Conservation (phyloP, 192 early-diverging fungal genomes). For the Coemansia sp. region DNA sequence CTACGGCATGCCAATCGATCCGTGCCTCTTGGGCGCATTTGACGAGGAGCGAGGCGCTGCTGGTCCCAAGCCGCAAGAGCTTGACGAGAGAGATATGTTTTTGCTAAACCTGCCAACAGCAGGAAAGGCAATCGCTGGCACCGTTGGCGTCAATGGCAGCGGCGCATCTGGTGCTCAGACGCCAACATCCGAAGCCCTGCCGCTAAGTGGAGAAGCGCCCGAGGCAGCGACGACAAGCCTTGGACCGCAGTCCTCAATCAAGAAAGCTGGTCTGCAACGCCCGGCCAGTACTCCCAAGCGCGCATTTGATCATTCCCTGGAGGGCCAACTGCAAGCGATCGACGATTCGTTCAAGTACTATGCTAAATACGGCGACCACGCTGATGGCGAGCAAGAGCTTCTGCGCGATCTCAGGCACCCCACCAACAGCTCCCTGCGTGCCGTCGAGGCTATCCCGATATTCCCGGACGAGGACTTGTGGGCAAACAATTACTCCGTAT, state of each 20-base stretch:
- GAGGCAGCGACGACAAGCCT: not conserved
- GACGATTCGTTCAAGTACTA: conserved; percentile 47
- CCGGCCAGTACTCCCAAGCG: conserved; percentile 18
- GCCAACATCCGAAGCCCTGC: not conserved
- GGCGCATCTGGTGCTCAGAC: conserved; percentile 2
- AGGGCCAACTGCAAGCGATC: conserved; percentile 51
- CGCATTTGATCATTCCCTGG: conserved; percentile 42
- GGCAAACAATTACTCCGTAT: conserved; percentile 44
- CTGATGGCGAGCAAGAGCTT: conserved; percentile 29
- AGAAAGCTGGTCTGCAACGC: conserved; percentile 7
- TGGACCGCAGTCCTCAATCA: not conserved
- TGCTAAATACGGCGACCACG: conserved; percentile 18
- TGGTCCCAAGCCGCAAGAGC: conserved; percentile 12
- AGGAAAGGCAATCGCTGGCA: not conserved
- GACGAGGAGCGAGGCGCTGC: conserved; percentile 31
- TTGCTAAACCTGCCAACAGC: conserved; percentile 42
- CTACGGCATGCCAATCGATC: conserved; percentile 59
- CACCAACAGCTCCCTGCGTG: conserved; percentile 42
- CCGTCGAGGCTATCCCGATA: conserved; percentile 43
- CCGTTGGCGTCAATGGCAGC: not conserved
- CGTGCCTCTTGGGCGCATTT: conserved; percentile 51
- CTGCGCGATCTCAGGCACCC: conserved; percentile 43
- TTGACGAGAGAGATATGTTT: conserved; percentile 51
- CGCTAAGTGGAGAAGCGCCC: not conserved
- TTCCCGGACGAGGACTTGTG: conserved; percentile 43